Evolutionary conservation across 306 rosid species (phyloP).

Genomic region (Vicia faba): DNA sequence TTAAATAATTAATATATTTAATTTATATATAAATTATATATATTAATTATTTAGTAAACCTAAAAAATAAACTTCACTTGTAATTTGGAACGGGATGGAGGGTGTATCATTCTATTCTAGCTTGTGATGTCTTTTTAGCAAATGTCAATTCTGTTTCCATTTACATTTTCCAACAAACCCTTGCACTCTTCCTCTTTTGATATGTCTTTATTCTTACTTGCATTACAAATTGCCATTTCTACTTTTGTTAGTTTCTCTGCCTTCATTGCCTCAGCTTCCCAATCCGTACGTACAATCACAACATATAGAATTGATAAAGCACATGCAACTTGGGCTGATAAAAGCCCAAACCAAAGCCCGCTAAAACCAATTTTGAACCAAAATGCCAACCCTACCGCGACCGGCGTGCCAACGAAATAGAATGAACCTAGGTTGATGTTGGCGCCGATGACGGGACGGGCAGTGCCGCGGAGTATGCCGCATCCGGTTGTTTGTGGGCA

Average conservation of each 20-base stretch:
- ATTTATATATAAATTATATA: too few relatives aligned
- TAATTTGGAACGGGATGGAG: too few relatives aligned
- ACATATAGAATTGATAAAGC: constrained; percentile 70
- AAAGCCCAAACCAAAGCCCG: constrained; percentile 92
- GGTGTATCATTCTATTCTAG: neutral
- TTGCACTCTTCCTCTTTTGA: constrained; percentile 51
- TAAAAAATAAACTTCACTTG: too few relatives aligned
- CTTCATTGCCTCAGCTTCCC: constrained; percentile 85
- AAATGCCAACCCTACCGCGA: constrained; percentile 80
- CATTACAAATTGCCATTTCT: constrained; percentile 45
- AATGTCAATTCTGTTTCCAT: constrained; percentile 35
- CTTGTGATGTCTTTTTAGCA: constrained; percentile 35
- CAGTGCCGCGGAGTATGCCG: constrained; percentile 80
- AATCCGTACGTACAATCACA: constrained; percentile 64
- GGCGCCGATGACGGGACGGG: constrained; percentile 75
- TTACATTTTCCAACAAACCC: constrained; percentile 46
- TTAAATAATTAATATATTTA: too few relatives aligned
- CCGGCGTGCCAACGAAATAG: constrained; percentile 85
- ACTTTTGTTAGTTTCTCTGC: constrained; percentile 53
- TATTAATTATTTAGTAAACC: too few relatives aligned
- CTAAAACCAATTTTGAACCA: constrained; percentile 70
- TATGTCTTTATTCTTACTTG: neutral
- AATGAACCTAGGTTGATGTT: constrained; percentile 68
- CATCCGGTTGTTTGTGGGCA: constrained; percentile 94
- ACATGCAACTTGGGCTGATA: constrained; percentile 83